phyloP scores from a whole-genome alignment of 257 asterid species.

The Striga asiatica region DNA sequence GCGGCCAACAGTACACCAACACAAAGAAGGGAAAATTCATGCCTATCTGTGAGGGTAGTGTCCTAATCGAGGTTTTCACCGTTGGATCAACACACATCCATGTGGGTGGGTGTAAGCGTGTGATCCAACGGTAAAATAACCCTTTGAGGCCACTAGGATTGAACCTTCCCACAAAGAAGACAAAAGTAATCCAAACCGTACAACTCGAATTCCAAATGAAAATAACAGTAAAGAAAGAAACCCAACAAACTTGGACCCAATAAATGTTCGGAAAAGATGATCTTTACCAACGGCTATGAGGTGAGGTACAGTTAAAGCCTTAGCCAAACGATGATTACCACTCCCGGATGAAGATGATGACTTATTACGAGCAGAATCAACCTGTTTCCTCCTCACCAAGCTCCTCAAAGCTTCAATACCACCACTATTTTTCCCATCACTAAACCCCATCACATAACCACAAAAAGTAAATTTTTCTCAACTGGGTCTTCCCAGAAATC shows the following conservation, averaged over 20 bases:
- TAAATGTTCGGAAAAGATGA: not conserved
- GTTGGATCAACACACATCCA: too few species aligned
- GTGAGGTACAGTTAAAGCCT: constrained; percentile 65
- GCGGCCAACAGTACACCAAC: too few species aligned
- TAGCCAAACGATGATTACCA: constrained; percentile 52
- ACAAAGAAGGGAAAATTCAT: too few species aligned
- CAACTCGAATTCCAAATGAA: not conserved
- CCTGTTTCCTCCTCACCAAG: constrained; percentile 82
- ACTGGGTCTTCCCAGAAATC: constrained; percentile 12
- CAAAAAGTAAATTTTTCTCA: constrained; percentile 7
- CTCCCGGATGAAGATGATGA: constrained; percentile 31
- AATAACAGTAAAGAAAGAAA: not conserved
- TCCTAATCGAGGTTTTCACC: too few species aligned
- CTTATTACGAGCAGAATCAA: constrained; percentile 49
- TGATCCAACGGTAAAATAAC: too few species aligned
- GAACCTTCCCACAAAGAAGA: too few species aligned
- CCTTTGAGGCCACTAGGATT: too few species aligned
- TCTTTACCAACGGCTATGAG: constrained; percentile 79
- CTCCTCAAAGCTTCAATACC: constrained; percentile 41
- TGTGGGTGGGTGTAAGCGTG: too few species aligned
- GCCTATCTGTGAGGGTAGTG: too few species aligned
- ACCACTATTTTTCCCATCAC: constrained; percentile 33
- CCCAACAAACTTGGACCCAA: not conserved
- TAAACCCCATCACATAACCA: constrained; percentile 33
- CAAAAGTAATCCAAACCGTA: too few species aligned